Evolutionary conservation across 176 grass and related monocot genomes (phyloP).

Genomic region (Phragmites australis): DNA sequence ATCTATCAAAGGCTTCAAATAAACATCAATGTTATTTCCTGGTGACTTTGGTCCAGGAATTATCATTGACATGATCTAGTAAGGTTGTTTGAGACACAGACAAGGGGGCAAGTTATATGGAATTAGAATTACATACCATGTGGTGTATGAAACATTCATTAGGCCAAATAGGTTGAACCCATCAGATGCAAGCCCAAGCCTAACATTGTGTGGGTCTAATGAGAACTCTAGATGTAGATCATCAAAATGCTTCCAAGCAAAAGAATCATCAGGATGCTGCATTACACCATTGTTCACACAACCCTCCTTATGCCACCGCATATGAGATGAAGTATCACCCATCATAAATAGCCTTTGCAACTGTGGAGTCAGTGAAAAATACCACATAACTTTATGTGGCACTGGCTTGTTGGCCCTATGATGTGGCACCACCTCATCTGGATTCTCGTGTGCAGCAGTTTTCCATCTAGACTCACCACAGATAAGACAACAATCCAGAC

Average conservation of each 20-base stretch:
- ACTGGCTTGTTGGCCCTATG: not conserved
- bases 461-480: not conserved
- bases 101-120: not conserved
- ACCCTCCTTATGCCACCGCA: not conserved
- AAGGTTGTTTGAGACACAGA: not conserved
- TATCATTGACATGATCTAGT: constrained; percentile 8
- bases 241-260: not conserved
- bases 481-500: not conserved
- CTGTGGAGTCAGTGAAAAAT: not conserved
- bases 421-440: not conserved
- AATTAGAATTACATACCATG: not conserved
- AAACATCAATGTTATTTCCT: not conserved
- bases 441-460: not conserved
- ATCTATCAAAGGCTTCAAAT: not conserved
- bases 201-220: not conserved
- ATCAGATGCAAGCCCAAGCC: not conserved
- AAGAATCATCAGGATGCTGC: not conserved
- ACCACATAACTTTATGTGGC: not conserved
- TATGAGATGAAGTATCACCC: not conserved
- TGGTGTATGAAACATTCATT: not conserved
- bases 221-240: not conserved
- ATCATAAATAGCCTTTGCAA: not conserved
- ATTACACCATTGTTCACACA: not conserved
- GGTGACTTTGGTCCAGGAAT: not conserved
- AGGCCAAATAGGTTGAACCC: not conserved